Percentiles rank a stretch among this genome's conserved stretches.
phyloP scores from a whole-genome alignment of 2,329 filamentous ascomycete species.

The Dendrostoma leiphaemia region DNA sequence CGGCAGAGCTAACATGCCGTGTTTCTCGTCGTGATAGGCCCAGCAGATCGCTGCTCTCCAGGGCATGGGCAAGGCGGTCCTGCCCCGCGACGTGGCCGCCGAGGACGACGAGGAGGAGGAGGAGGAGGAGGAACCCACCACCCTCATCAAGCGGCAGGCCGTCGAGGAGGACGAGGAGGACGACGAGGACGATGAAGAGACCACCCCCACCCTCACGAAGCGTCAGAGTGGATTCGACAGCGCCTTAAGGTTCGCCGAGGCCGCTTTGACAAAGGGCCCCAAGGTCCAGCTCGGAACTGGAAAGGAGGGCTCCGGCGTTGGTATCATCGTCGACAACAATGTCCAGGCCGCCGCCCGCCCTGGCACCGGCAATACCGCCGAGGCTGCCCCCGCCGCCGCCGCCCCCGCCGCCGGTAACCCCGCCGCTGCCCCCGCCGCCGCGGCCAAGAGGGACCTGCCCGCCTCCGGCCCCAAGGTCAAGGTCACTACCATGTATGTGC shows the following conservation, averaged over 20 bases:
- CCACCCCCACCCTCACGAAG: slow-evolving; percentile 33
- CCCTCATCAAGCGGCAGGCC: too few species aligned
- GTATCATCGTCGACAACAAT: slow-evolving; percentile 33
- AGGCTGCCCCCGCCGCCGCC: slow-evolving; percentile 19
- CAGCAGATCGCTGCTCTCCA: slow-evolving; percentile 42
- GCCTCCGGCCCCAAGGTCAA: slow-evolving; percentile 37
- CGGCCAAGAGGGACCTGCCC: slow-evolving; percentile 17
- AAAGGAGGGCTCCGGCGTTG: slow-evolving; percentile 38
- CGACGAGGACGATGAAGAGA: slow-evolving; percentile 36
- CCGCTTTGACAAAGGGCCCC: slow-evolving; percentile 42
- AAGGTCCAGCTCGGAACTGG: slow-evolving; percentile 48
- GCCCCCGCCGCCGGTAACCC: slow-evolving; percentile 12
- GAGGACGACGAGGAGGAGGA: slow-evolving; percentile 35
- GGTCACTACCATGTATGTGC: slow-evolving; percentile 46
- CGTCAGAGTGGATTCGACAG: slow-evolving; percentile 48
- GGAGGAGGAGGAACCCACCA: slow-evolving; percentile 44
- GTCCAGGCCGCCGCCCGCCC: slow-evolving; percentile 20
- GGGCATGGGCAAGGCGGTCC: slow-evolving; percentile 49
- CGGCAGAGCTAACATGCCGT: slow-evolving; percentile 8
- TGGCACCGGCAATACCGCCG: slow-evolving; percentile 11
- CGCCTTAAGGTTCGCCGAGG: slow-evolving; percentile 44
- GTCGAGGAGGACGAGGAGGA: slow-evolving; percentile 44
- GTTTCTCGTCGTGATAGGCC: slow-evolving; percentile 25
- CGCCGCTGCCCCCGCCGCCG: not conserved
- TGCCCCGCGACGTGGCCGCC: slow-evolving; percentile 32